These are phyloP conservation scores for Candida labiduridarum DNA, from an alignment of 1,139 yeast species.

Conservation along the genomic window DNA sequence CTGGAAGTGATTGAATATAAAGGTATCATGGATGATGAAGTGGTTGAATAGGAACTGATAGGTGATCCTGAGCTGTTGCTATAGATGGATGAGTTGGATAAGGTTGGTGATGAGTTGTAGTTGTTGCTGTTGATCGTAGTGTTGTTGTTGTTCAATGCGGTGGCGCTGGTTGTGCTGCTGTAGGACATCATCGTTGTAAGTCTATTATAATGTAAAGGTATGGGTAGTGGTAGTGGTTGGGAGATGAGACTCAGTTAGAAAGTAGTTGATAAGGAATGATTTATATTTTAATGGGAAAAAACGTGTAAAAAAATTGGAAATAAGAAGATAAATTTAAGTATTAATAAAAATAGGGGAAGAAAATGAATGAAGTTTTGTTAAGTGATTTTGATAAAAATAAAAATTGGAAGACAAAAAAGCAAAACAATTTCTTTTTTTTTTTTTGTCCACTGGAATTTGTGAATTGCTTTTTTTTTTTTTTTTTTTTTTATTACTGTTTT, in stretches of 20 bases:
- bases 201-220: background rate
- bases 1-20: slow-evolving; percentile 18
- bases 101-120: slow-evolving; percentile 16
- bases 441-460: background rate
- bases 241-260: background rate
- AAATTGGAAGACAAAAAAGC: background rate
- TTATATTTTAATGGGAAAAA: too few species aligned
- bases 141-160: slow-evolving; percentile 10
- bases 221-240: background rate
- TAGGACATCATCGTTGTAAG: background rate
- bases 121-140: slow-evolving; percentile 21
- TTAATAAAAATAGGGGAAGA: too few species aligned
- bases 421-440: too few species aligned
- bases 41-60: slow-evolving; percentile 28
- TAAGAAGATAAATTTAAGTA: too few species aligned
- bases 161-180: slow-evolving; percentile 9
- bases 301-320: too few species aligned
- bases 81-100: slow-evolving; percentile 1
- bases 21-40: slow-evolving; percentile 10
- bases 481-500: background rate
- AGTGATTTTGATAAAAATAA: too few species aligned
- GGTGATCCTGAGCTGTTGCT: slow-evolving; percentile 19
- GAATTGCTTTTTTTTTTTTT: slow-evolving; percentile 1
- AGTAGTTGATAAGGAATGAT: too few species aligned
- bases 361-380: too few species aligned